These are phyloP conservation scores for Ramularia endophylla DNA, from an alignment of 2,329 filamentous ascomycete species.

Conservation along the genomic window DNA sequence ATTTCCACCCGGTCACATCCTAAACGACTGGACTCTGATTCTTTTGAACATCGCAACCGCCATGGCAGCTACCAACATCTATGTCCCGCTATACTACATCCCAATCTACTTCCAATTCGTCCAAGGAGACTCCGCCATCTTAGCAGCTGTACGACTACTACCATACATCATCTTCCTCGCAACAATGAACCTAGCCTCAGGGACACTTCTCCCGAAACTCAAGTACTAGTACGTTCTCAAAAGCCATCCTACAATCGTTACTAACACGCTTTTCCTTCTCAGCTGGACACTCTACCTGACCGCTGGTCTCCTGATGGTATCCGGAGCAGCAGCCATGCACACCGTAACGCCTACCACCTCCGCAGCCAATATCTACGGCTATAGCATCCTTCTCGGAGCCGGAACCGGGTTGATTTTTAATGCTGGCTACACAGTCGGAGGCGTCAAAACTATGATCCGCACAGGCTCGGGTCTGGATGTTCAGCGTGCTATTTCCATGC, in stretches of 20 bases:
- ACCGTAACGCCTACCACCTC: constrained; percentile 7
- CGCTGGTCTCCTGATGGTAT: constrained; percentile 4
- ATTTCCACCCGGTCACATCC: too few relatives aligned
- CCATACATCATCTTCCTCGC: constrained; percentile 23
- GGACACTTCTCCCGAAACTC: background rate
- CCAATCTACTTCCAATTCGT: constrained; percentile 52
- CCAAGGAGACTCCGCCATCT: constrained; percentile 37
- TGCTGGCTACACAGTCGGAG: too few relatives aligned
- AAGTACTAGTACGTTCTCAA: too few relatives aligned
- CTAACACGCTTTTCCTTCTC: too few relatives aligned
- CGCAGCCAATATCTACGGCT: constrained; percentile 10
- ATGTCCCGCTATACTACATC: constrained; percentile 45
- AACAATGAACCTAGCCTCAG: constrained; percentile 4
- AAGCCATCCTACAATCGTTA: too few relatives aligned
- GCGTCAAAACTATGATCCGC: too few relatives aligned
- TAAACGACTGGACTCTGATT: constrained; percentile 39
- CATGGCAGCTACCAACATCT: constrained; percentile 5
- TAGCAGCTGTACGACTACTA: constrained; percentile 38
- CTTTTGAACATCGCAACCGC: constrained; percentile 38
- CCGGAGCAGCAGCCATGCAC: constrained; percentile 11
- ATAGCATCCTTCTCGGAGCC: constrained; percentile 8
- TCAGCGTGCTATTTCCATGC: too few relatives aligned
- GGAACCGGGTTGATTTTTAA: constrained; percentile 7
- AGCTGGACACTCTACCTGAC: too few relatives aligned
- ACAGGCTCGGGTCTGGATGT: too few relatives aligned